Conservation (phyloP, 371 early-diverging fungal genomes). For the Mucor saturninus region DNA sequence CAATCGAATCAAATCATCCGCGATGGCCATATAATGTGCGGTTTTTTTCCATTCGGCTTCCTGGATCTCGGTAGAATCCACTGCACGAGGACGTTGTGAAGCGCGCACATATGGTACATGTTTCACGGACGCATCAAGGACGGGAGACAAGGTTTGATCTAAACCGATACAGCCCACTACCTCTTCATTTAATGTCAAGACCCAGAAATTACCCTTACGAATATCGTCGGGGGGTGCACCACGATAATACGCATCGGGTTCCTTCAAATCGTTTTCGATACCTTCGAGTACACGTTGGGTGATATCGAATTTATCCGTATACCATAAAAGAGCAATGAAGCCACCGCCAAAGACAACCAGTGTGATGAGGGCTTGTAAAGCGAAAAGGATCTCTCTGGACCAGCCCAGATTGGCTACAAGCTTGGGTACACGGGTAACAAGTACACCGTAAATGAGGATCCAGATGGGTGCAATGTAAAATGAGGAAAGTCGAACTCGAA, state of each 20-base stretch:
- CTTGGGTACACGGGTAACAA: slow-evolving; percentile 23
- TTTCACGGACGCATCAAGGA: slow-evolving; percentile 19
- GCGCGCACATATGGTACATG: slow-evolving; percentile 13
- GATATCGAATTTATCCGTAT: slow-evolving; percentile 43
- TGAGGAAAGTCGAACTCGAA: slow-evolving; percentile 32
- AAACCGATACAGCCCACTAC: slow-evolving; percentile 52
- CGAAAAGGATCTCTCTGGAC: slow-evolving; percentile 17
- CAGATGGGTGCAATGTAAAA: slow-evolving; percentile 30
- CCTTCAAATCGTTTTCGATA: slow-evolving; percentile 46
- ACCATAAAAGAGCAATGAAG: slow-evolving; percentile 34
- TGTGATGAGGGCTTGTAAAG: slow-evolving; percentile 24
- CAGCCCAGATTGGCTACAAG: slow-evolving; percentile 20
- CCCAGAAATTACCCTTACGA: slow-evolving; percentile 52
- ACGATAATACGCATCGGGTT: slow-evolving; percentile 43
- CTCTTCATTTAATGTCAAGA: slow-evolving; percentile 48
- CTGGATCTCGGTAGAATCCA: slow-evolving; percentile 31
- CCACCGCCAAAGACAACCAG: slow-evolving; percentile 36
- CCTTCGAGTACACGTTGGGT: slow-evolving; percentile 38
- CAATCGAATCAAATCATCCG: slow-evolving; percentile 44
- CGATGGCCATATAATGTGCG: slow-evolving; percentile 31
- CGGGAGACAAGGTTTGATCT: slow-evolving; percentile 31
- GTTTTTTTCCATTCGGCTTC: slow-evolving; percentile 39
- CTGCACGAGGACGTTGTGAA: slow-evolving; percentile 32
- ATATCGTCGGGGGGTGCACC: slow-evolving; percentile 28
- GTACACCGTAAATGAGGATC: slow-evolving; percentile 26